Percentiles rank a stretch among this genome's conserved stretches.
These are phyloP conservation scores for Ganoderma boninense DNA, from an alignment of 1,284 basidiomycete genomes.

Conservation along the genomic window DNA sequence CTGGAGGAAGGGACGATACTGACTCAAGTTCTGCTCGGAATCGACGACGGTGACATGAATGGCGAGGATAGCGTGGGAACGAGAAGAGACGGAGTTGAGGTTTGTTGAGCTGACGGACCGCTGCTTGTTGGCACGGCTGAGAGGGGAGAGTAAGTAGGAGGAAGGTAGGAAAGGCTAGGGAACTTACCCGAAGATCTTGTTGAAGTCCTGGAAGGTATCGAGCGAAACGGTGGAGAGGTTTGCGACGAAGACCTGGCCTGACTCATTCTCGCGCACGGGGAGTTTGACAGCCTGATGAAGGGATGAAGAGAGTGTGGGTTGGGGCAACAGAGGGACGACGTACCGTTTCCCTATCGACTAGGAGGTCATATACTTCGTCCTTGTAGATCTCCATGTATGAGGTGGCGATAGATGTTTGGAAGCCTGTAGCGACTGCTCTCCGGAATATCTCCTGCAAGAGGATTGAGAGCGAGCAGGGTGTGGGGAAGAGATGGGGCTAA, in stretches of 20 bases:
- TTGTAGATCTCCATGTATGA: conserved; percentile 91
- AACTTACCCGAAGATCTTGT: conserved; percentile 69
- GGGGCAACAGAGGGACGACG: conserved; percentile 32
- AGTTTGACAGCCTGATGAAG: conserved; percentile 72
- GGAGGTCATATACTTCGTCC: conserved; percentile 85
- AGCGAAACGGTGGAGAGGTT: conserved; percentile 68
- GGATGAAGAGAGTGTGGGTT: background rate
- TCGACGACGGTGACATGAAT: conserved; percentile 67
- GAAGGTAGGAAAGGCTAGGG: background rate
- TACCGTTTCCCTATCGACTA: conserved; percentile 74
- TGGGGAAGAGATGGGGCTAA: conserved; percentile 37
- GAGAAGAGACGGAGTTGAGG: conserved; percentile 80
- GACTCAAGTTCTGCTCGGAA: conserved; percentile 57
- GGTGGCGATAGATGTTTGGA: conserved; percentile 57
- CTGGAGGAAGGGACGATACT: conserved; percentile 19
- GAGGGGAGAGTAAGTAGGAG: background rate
- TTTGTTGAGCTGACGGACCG: conserved; percentile 87
- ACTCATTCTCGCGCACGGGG: conserved; percentile 79
- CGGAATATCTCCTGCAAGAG: conserved; percentile 40
- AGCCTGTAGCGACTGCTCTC: conserved; percentile 24
- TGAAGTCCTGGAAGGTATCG: conserved; percentile 65
- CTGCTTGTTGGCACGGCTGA: conserved; percentile 69
- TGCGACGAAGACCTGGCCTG: conserved; percentile 81
- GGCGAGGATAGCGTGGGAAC: conserved; percentile 85
- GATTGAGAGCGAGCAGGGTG: background rate